Base-by-base conservation (phyloP, 257 asterid species). In the Primulina tabacum region DNA sequence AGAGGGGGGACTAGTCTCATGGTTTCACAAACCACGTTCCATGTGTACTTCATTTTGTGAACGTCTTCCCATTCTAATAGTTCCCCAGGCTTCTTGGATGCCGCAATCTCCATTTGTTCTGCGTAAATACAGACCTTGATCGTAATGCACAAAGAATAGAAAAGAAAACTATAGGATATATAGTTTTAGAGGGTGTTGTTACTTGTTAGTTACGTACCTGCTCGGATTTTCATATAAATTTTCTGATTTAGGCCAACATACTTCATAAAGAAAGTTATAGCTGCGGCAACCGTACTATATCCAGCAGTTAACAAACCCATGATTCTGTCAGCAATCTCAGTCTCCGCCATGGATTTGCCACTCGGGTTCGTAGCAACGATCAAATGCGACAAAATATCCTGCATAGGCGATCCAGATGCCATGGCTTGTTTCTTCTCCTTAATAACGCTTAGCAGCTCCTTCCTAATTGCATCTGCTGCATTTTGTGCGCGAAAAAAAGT, bases 1-100 rank as follows among this genome's bases (percentile, higher is more conserved):
- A 89, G 80, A 1, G 96, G 96, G 18, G 96, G 96, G 47, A 78
- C 88, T 34, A 87, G 50, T 58, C 96, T 84, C 89, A 89, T 84
- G 4, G 96, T 89, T 71, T 89, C 96, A 20, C 87, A 75, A 9
- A 87, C 53, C 17, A 77, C 96, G 18, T 84, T 87, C 93, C 93
- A 89, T 1, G 90, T 76, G 17, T 89, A 85, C 75, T 83, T 89
- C 96, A 89, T 89, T 62, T 79, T 89, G 8, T 64, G 68, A 85
- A 85, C 73, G 18, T 89, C 96, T 56, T 85, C 93, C 96, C 95
- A 89, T n/a, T 73, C 83, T 57, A 87, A 59, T n/a, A 71, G 8
- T 21, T 84, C 92, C 0, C 87, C 92, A 0, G 33, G 16, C 66
- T 83, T 85, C 75, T 88, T 90, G 1, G 77, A 58, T 2, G 62